Percentiles rank a stretch among this genome's conserved stretches.
phyloP scores from a whole-genome alignment of 208 protist genomes.

The Phytomonas sp. region DNA sequence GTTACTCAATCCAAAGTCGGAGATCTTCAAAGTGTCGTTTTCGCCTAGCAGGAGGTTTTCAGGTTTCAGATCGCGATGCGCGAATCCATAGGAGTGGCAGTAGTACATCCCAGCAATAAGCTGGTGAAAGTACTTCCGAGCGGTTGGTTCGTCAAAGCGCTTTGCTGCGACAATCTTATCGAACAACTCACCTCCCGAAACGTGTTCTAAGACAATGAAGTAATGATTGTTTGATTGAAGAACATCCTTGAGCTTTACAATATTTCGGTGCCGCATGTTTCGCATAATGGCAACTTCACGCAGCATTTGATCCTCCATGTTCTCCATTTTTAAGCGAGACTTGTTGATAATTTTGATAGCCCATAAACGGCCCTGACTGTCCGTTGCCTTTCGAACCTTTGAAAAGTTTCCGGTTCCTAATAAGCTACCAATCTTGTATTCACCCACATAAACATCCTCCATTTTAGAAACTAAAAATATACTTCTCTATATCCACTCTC shows the following conservation, averaged over 20 bases:
- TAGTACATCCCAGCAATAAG: conserved; percentile 93
- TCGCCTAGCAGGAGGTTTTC: conserved; percentile 86
- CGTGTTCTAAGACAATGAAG: conserved; percentile 88
- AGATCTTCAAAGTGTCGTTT: conserved; percentile 82
- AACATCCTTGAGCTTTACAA: conserved; percentile 82
- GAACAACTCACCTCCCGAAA: conserved; percentile 91
- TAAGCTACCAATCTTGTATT: too few species aligned
- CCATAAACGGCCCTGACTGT: conserved; percentile 49
- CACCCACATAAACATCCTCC: too few species aligned
- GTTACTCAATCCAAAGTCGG: conserved; percentile 90
- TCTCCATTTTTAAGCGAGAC: conserved; percentile 64
- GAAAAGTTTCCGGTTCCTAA: conserved; percentile 88
- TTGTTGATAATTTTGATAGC: conserved; percentile 91
- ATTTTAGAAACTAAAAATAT: conserved; percentile 5
- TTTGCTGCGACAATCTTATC: conserved; percentile 83
- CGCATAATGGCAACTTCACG: conserved; percentile 87
- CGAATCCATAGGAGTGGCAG: conserved; percentile 85
- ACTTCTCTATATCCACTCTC: too few species aligned
- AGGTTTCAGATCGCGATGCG: conserved; percentile 88
- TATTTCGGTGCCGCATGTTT: conserved; percentile 67
- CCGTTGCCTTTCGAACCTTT: conserved; percentile 67
- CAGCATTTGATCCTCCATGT: conserved; percentile 88
- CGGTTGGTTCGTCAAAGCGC: conserved; percentile 78
- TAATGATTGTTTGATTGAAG: conserved; percentile 82
- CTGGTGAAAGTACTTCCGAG: conserved; percentile 93